Evolutionary conservation across 2,329 filamentous ascomycete species (phyloP).

Genomic region (Ceratocystis albifundus): DNA sequence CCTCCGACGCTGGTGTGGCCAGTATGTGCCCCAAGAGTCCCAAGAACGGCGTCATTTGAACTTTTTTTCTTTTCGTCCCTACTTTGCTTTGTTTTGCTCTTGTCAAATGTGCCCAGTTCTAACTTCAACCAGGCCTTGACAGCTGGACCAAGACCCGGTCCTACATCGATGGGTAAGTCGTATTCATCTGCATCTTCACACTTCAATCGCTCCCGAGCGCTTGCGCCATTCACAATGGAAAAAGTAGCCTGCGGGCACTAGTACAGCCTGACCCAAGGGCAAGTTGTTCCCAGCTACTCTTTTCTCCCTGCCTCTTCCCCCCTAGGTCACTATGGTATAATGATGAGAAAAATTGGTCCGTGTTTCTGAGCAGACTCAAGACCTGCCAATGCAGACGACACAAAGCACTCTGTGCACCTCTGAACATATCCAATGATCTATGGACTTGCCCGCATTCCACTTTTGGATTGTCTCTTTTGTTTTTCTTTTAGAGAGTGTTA

Average conservation of each 20-base stretch:
- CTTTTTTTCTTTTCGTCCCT: conserved; percentile 20
- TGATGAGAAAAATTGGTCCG: conserved; percentile 87
- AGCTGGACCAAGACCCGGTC: conserved; percentile 62
- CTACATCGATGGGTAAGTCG: conserved; percentile 71
- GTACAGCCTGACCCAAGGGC: neutral
- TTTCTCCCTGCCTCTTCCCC: neutral
- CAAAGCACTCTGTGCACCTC: conserved; percentile 59
- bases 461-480: neutral
- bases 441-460: neutral
- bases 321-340: conserved; percentile 18
- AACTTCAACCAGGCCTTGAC: conserved; percentile 48
- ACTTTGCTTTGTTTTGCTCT: conserved; percentile 19
- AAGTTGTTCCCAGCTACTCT: conserved; percentile 5
- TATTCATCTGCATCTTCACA: neutral
- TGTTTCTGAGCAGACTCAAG: conserved; percentile 93
- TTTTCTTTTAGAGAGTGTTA: neutral
- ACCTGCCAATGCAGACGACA: conserved; percentile 71
- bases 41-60: conserved; percentile 24
- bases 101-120: conserved; percentile 24
- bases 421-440: conserved; percentile 39
- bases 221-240: neutral
- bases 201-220: neutral
- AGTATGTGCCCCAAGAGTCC: conserved; percentile 30
- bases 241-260: conserved; percentile 7
- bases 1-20: conserved; percentile 51